Evolutionary conservation across 768 basidiomycete genomes (phyloP), one percentile per base, ranked within the genome.

Genomic region (Xerocomellus chrysenteron): DNA sequence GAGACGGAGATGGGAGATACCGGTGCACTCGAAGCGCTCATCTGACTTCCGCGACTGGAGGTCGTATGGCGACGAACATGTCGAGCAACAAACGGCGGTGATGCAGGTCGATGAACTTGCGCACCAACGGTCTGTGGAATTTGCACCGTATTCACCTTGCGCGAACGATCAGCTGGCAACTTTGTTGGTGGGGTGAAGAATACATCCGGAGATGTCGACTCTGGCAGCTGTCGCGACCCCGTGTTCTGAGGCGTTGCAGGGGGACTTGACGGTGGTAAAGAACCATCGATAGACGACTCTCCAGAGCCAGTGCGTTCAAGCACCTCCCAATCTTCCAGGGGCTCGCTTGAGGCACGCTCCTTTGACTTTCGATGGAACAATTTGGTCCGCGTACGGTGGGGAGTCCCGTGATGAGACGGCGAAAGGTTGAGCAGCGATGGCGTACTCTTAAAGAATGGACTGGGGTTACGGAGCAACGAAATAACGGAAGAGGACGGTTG

Each of bases 331-430:
- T 72, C 70, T 3, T 73, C 66, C 33, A 73, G 61, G 35, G 64
- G 69, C 47, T 71, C 70, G 4, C 66, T 72, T n/a, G 68, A 67
- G 1, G 68, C 64, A 57, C 68, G 70, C 57, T 72, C 70, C 54
- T 72, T 72, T 19, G 72, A 68, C 58, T 72, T 72, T 43, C 72
- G 64, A 53, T 73, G 70, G 50, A 72, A 72, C 28, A 73, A n/a
- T 33, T 73, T 71, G 8, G 68, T 51, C 39, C 72, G 70, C 36
- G 70, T 53, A 50, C 73, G 66, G 11, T 61, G 57, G 16, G 69
- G 53, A 37, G 59, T 67, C 47, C 72, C 70, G 36, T 73, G 69
- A 9, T 68, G 64, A 24, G 72, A 70, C 4, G 70, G 68, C 1
- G 71, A 70, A n/a, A 68, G 26, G 36, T 68, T 72, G 28, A 68